phyloP scores from a whole-genome alignment of 202 grass and related monocot genomes.

The Schoenoplectus triqueter region DNA sequence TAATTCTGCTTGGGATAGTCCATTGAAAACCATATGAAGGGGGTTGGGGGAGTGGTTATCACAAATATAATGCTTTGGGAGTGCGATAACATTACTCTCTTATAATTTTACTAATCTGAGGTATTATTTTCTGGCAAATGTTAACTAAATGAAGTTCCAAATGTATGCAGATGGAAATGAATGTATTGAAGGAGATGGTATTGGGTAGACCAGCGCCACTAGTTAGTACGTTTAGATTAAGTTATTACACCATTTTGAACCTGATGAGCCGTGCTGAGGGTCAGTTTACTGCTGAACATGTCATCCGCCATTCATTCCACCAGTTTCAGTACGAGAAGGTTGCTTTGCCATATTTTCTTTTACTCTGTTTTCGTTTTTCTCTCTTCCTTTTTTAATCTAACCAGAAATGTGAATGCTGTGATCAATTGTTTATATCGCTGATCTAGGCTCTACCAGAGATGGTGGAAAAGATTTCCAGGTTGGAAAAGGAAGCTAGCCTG shows the following conservation, averaged over 20 bases:
- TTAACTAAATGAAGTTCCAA: conserved; percentile 4
- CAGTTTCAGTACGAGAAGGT: conserved; percentile 99
- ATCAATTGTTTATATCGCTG: conserved; percentile 37
- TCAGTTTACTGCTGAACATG: conserved; percentile 99
- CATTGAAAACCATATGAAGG: not conserved
- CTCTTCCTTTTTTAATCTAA: not conserved
- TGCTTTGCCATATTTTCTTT: conserved; percentile 35
- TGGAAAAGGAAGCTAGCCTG: conserved; percentile 86
- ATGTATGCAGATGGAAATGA: conserved; percentile 97
- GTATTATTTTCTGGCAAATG: conserved; percentile 1
- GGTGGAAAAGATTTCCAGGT: conserved; percentile 69
- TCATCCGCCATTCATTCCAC: conserved; percentile 97
- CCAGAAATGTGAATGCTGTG: not conserved
- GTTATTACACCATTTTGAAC: conserved; percentile 98
- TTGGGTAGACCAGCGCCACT: conserved; percentile 97
- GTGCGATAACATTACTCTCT: not conserved
- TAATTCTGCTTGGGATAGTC: not conserved
- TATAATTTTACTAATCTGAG: conserved; percentile 10
- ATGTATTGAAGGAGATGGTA: conserved; percentile 96
- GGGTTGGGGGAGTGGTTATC: too few species aligned
- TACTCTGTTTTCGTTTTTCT: conserved; percentile 16
- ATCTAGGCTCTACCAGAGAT: conserved; percentile 85
- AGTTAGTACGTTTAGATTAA: conserved; percentile 95
- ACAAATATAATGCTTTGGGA: not conserved
- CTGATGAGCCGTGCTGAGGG: conserved; percentile 96